phyloP scores from a whole-genome alignment of 495 filamentous ascomycete species.

The Penicillium silybi region DNA sequence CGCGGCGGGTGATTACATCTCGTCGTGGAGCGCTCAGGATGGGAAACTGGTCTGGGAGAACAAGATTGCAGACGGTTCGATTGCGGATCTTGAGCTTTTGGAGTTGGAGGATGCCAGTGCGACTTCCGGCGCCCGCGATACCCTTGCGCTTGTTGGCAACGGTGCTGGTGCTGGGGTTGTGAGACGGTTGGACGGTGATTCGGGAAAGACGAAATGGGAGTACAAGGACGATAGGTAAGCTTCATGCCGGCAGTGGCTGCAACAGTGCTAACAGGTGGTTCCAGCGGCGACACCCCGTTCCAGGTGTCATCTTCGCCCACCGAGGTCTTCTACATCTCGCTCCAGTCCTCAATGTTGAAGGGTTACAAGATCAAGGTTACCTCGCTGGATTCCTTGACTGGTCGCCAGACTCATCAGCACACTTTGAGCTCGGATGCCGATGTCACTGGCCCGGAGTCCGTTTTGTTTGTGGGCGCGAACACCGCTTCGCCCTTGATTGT shows the following conservation, averaged over 20 bases:
- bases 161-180: slow-evolving; percentile 53
- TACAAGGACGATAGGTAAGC: slow-evolving; percentile 56
- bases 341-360: slow-evolving; percentile 64
- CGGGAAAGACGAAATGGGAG: slow-evolving; percentile 77
- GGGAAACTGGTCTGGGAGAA: slow-evolving; percentile 75
- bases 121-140: slow-evolving; percentile 54
- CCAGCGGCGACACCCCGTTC: slow-evolving; percentile 64
- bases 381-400: slow-evolving; percentile 65
- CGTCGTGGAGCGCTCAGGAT: slow-evolving; percentile 79
- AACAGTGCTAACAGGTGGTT: slow-evolving; percentile 19
- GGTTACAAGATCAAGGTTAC: slow-evolving; percentile 71
- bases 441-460: slow-evolving; percentile 58
- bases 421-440: slow-evolving; percentile 69
- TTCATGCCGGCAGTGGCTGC: background rate
- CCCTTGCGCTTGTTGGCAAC: slow-evolving; percentile 61
- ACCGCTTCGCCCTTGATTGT: slow-evolving; percentile 76
- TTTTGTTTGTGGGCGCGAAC: slow-evolving; percentile 79
- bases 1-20: slow-evolving; percentile 61
- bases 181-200: slow-evolving; percentile 64
- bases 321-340: slow-evolving; percentile 70
- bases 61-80: slow-evolving; percentile 48
- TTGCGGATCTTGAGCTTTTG: slow-evolving; percentile 76
- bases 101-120: slow-evolving; percentile 59
- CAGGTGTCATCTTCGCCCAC: slow-evolving; percentile 73
- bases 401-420: slow-evolving; percentile 61